These are phyloP conservation scores for Fusarium drepaniforme DNA, from an alignment of 2,329 filamentous ascomycete genomes.

Conservation along the genomic window DNA sequence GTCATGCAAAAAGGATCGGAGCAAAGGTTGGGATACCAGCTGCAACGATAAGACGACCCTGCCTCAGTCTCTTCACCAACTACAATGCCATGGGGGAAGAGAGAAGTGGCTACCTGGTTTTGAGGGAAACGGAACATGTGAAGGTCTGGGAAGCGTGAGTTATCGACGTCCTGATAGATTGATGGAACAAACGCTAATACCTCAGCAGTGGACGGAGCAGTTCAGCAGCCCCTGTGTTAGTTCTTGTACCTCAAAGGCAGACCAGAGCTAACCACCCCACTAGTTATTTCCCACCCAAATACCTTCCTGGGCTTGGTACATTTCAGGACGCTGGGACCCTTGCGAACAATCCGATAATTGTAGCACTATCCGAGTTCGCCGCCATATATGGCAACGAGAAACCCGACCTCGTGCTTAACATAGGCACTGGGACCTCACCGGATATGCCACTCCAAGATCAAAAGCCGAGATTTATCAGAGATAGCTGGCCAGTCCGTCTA, in stretches of 20 bases:
- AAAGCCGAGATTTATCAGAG: background rate
- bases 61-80: conserved; percentile 12
- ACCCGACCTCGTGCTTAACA: conserved; percentile 11
- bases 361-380: conserved; percentile 6
- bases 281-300: conserved; percentile 9
- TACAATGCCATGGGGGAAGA: background rate
- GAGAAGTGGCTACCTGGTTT: background rate
- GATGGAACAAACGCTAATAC: background rate
- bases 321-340: conserved; percentile 12
- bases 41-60: background rate
- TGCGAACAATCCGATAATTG: conserved; percentile 8
- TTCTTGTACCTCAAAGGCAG: background rate
- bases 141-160: conserved; percentile 3
- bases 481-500: background rate
- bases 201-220: background rate
- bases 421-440: conserved; percentile 7
- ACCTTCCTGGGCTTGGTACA: conserved; percentile 6
- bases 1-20: conserved; percentile 4
- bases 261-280: background rate
- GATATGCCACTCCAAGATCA: background rate
- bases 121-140: background rate
- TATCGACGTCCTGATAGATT: background rate
- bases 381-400: background rate
- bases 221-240: conserved; percentile 10
- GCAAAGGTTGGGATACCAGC: conserved; percentile 2